Conservation (phyloP, 108 stramenopile genomes). For the Skeletonema menzelii region DNA sequence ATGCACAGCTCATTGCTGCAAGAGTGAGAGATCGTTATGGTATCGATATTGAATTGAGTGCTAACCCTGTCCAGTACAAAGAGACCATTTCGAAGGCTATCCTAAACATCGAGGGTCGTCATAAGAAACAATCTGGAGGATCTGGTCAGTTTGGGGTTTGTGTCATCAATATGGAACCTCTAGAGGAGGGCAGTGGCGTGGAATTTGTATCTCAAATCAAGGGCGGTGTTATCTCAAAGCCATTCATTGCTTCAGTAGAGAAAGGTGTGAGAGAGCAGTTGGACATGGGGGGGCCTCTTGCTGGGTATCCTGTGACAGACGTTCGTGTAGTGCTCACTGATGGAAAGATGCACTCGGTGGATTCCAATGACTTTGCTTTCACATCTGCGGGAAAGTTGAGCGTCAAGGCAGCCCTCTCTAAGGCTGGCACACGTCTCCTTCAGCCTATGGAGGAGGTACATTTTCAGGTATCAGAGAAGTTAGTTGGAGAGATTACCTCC, state of each 20-base stretch:
- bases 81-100: conserved; percentile 25
- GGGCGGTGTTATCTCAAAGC: conserved; percentile 34
- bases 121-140: conserved; percentile 44
- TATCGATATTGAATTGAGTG: conserved; percentile 30
- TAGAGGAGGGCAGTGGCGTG: conserved; percentile 33
- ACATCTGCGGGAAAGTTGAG: conserved; percentile 27
- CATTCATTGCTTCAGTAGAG: conserved; percentile 42
- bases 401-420: conserved; percentile 31
- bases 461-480: conserved; percentile 10
- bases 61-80: conserved; percentile 29
- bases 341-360: conserved; percentile 46
- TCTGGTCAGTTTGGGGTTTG: conserved; percentile 45
- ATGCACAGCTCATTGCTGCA: conserved; percentile 23
- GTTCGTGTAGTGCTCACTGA: conserved; percentile 32
- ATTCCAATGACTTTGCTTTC: conserved; percentile 44
- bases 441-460: conserved; percentile 43
- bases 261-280: conserved; percentile 43
- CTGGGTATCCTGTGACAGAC: conserved; percentile 40
- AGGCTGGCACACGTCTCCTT: conserved; percentile 22
- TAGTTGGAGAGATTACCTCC: conserved; percentile 29
- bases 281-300: conserved; percentile 32
- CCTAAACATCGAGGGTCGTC: conserved; percentile 26
- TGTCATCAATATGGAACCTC: conserved; percentile 37
- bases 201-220: conserved; percentile 38
- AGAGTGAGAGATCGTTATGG: conserved; percentile 39